These are phyloP conservation scores for Cylindrodendrum hubeiense DNA, from an alignment of 2,329 filamentous ascomycete genomes.

Conservation along the genomic window DNA sequence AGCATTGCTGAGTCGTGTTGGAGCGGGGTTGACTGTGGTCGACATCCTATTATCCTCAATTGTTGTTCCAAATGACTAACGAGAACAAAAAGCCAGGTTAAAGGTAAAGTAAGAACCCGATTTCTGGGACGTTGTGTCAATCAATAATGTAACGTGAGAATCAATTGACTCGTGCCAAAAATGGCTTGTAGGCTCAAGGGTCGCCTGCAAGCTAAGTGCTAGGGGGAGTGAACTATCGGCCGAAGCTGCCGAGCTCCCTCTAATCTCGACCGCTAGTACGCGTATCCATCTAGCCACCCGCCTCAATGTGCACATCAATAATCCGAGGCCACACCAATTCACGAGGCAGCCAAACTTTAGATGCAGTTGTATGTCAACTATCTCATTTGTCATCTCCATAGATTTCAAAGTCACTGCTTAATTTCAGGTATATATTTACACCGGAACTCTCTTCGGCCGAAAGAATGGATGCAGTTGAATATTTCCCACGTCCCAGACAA, in stretches of 20 bases:
- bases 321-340: no score
- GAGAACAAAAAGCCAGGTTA: not conserved
- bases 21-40: not conserved
- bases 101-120: not conserved
- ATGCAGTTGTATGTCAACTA: no score
- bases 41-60: not conserved
- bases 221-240: not conserved
- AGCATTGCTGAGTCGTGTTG: slow-evolving; percentile 7
- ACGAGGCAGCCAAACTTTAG: no score
- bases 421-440: not conserved
- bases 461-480: slow-evolving; percentile 13
- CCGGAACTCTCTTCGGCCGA: no score
- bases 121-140: not conserved
- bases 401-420: no score
- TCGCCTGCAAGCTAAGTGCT: no score
- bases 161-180: no score
- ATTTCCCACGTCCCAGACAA: slow-evolving; percentile 10
- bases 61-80: not conserved
- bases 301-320: no score
- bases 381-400: no score
- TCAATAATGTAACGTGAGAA: no score
- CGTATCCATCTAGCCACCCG: no score
- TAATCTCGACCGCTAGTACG: not conserved
- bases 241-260: slow-evolving; percentile 1
- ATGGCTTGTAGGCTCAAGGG: no score